Conservation (phyloP, 2,329 filamentous ascomycete species). For the Malbranchea zuffiana region DNA sequence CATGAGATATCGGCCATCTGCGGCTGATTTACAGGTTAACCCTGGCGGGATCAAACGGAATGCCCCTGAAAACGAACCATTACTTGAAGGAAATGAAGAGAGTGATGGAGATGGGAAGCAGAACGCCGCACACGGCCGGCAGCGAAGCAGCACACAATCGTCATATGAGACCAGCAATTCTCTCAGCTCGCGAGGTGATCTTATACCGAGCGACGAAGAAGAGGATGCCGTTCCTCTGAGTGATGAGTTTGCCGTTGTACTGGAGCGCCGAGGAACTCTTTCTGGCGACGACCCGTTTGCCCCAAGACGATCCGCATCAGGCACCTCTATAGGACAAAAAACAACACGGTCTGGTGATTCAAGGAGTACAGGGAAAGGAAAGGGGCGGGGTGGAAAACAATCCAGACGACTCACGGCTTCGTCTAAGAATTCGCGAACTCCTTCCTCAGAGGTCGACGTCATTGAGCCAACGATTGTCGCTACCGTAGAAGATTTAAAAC, state of each 20-base stretch:
- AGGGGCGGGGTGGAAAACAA: conserved; percentile 24
- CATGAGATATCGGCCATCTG: conserved; percentile 78
- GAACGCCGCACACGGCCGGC: conserved; percentile 29
- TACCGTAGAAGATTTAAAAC: conserved; percentile 45
- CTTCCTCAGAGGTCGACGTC: conserved; percentile 19
- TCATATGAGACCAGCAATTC: conserved; percentile 79
- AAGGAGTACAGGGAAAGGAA: conserved; percentile 22
- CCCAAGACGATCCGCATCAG: conserved; percentile 30
- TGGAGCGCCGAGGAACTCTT: conserved; percentile 58
- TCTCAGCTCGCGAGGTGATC: conserved; percentile 72
- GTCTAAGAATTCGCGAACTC: conserved; percentile 21
- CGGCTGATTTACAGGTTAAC: conserved; percentile 80
- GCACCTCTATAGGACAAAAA: conserved; percentile 40
- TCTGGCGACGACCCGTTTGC: conserved; percentile 54
- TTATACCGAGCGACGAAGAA: conserved; percentile 86
- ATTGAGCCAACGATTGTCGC: conserved; percentile 29
- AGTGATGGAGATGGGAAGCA: conserved; percentile 22
- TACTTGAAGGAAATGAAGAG: conserved; percentile 54
- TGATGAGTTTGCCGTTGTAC: conserved; percentile 78
- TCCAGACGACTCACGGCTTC: conserved; percentile 18
- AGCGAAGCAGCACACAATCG: conserved; percentile 65
- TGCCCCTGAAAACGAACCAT: conserved; percentile 52
- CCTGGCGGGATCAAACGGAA: conserved; percentile 46
- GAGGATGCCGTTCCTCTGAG: conserved; percentile 88
- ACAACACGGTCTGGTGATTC: conserved; percentile 39